Percentiles rank a stretch among this genome's conserved stretches.
These are phyloP conservation scores for Ceratocystis cacaofunesta DNA, from an alignment of 2,329 filamentous ascomycete species.

Conservation along the genomic window DNA sequence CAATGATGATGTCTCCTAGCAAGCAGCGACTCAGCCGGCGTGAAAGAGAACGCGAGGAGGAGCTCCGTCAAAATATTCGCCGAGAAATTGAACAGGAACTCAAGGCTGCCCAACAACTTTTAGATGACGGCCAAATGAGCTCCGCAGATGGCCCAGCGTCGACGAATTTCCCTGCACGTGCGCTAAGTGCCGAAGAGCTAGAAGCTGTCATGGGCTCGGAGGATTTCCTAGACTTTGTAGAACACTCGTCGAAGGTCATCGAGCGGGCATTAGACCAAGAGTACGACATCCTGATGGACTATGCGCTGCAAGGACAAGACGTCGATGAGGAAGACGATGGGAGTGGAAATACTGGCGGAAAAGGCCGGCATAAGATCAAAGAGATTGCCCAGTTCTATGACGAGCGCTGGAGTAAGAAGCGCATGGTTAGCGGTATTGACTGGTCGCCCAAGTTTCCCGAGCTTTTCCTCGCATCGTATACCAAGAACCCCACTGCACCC, in stretches of 20 bases:
- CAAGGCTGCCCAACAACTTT: constrained; percentile 50
- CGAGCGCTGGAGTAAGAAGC: constrained; percentile 89
- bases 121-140: constrained; percentile 34
- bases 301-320: constrained; percentile 65
- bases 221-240: constrained; percentile 89
- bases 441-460: constrained; percentile 95
- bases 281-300: constrained; percentile 92
- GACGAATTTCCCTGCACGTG: constrained; percentile 59
- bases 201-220: constrained; percentile 80
- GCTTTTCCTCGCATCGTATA: constrained; percentile 84
- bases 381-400: constrained; percentile 91
- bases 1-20: constrained; percentile 42
- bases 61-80: constrained; percentile 69
- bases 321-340: constrained; percentile 73
- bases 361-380: constrained; percentile 60
- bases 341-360: constrained; percentile 51
- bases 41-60: constrained; percentile 72
- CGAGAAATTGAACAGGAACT: constrained; percentile 89
- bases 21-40: constrained; percentile 60
- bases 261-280: constrained; percentile 89
- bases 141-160: constrained; percentile 22
- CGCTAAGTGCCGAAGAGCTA: constrained; percentile 70
- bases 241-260: constrained; percentile 91
- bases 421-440: constrained; percentile 89
- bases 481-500: constrained; percentile 88